Evolutionary conservation across 805 yeast genomes (phyloP), one percentile per base, ranked within the genome.

Genomic region (Naumovozyma baii): DNA sequence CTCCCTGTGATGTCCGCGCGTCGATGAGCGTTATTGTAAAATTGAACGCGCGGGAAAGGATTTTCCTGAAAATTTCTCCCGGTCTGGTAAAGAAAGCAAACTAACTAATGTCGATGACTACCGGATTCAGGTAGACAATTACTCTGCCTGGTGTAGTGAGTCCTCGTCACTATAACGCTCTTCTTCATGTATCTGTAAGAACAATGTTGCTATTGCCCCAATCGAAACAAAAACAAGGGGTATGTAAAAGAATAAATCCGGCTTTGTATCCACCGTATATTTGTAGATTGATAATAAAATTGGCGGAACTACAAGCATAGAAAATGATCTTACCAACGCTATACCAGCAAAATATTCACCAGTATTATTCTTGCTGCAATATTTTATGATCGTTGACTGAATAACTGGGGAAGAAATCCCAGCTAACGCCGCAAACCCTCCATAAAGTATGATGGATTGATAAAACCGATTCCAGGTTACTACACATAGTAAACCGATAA

Each of bases 261-360:
- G 74, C 8, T 52, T 47, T n/a, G 39, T 41, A 2, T 61, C 50
- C 13, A 73, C 61, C 0, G 75, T 69, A 1, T 50, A 37, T 0
- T 73, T 66, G 47, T 80, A 82, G 18, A 78, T 39, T 2, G 63
- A 58, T 14, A 80, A 56, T 25, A 73, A 55, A 0, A 64, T 14
- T 4, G 76, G 58, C 0, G 90, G 86, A 1, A 68, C 60, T 7
- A 70, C 40, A 43, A 79, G 61, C 42, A 64, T 58, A 3, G 72
- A 57, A 0, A 72, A 36, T 46, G 75, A 78, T 52, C 76, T 74
- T 14, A 80, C 53, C 37, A 82, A 55, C 0, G 85, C 74, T 33
- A 81, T 56, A 0, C 80, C 85, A 8, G 90, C 87, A 61, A 80
- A 81, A 14, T 79, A 66, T 55, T 80, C 86, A 14, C 94, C 94